A percentile compares a stretch with the other conserved stretches of the same genome.
These are phyloP conservation scores for Blastocrithidia nonstop DNA, from an alignment of 208 protist species.

Conservation along the genomic window DNA sequence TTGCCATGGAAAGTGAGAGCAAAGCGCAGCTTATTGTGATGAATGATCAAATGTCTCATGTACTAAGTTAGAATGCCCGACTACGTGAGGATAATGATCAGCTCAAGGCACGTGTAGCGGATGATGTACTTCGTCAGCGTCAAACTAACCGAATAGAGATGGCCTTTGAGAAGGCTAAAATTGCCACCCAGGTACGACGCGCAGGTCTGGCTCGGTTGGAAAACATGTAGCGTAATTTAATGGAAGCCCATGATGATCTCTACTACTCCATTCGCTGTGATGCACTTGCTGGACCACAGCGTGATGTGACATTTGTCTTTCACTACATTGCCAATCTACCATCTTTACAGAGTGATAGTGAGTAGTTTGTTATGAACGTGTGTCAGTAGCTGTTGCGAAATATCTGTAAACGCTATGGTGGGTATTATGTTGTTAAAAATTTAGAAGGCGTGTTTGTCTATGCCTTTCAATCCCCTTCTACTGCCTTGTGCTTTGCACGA, in stretches of 20 bases:
- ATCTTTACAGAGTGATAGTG: slow-evolving; percentile 15
- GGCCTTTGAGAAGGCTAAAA: slow-evolving; percentile 31
- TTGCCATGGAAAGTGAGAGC: slow-evolving; percentile 31
- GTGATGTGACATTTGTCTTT: slow-evolving; percentile 69
- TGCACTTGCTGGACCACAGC: slow-evolving; percentile 29
- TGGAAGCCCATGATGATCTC: slow-evolving; percentile 75
- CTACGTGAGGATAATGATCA: slow-evolving; percentile 41
- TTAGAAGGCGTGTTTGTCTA: slow-evolving; percentile 37
- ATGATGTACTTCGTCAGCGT: slow-evolving; percentile 58
- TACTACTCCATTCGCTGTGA: slow-evolving; percentile 68
- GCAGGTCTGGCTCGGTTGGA: slow-evolving; percentile 57
- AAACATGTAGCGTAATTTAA: slow-evolving; percentile 37
- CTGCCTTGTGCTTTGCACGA: slow-evolving; percentile 48
- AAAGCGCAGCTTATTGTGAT: slow-evolving; percentile 32
- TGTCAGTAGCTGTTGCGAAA: slow-evolving; percentile 43
- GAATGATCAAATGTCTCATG: slow-evolving; percentile 17
- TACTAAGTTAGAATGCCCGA: slow-evolving; percentile 12
- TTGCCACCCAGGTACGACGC: slow-evolving; percentile 28
- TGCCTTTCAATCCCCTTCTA: slow-evolving; percentile 45
- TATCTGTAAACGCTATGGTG: slow-evolving; percentile 14
- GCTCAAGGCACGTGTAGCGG: slow-evolving; percentile 49
- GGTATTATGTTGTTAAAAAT: slow-evolving; percentile 35
- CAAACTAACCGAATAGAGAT: slow-evolving; percentile 60
- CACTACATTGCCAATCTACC: slow-evolving; percentile 23
- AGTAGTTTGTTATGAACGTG: slow-evolving; percentile 56